phyloP scores from a whole-genome alignment of 1,139 yeast genomes.

The Zygoascus hellenicus region DNA sequence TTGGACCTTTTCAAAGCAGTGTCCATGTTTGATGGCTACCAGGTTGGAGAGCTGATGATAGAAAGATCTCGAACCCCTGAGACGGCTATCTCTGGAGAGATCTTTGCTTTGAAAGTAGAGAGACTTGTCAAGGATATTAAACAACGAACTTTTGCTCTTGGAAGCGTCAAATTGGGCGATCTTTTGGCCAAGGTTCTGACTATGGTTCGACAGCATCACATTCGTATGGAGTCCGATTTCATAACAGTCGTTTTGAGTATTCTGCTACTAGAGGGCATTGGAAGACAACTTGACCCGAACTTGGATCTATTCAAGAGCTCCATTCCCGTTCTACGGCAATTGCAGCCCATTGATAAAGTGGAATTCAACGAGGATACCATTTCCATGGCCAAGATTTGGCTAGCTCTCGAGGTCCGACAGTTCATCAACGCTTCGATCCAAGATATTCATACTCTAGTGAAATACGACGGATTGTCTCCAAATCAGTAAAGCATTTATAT shows the following conservation, averaged over 20 bases:
- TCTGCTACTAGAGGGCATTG: conserved; percentile 84
- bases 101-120: conserved; percentile 84
- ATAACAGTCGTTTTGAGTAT: conserved; percentile 91
- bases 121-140: conserved; percentile 74
- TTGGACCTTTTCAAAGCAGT: conserved; percentile 84
- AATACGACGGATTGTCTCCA: conserved; percentile 57
- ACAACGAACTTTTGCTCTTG: conserved; percentile 84
- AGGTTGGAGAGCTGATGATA: conserved; percentile 92
- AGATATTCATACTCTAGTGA: conserved; percentile 54
- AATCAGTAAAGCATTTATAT: conserved; percentile 43
- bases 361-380: conserved; percentile 55
- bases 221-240: conserved; percentile 95
- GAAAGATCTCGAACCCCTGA: conserved; percentile 94
- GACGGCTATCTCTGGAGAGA: conserved; percentile 75
- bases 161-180: conserved; percentile 89
- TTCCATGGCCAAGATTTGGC: conserved; percentile 86
- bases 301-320: conserved; percentile 93
- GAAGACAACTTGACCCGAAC: conserved; percentile 87
- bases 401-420: conserved; percentile 83
- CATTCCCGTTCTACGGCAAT: conserved; percentile 78
- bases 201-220: conserved; percentile 93
- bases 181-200: conserved; percentile 76
- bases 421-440: conserved; percentile 80
- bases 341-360: conserved; percentile 54
- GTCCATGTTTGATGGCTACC: conserved; percentile 88